Conservation (phyloP, 495 filamentous ascomycete genomes). For the Hyaloscypha bicolor region DNA sequence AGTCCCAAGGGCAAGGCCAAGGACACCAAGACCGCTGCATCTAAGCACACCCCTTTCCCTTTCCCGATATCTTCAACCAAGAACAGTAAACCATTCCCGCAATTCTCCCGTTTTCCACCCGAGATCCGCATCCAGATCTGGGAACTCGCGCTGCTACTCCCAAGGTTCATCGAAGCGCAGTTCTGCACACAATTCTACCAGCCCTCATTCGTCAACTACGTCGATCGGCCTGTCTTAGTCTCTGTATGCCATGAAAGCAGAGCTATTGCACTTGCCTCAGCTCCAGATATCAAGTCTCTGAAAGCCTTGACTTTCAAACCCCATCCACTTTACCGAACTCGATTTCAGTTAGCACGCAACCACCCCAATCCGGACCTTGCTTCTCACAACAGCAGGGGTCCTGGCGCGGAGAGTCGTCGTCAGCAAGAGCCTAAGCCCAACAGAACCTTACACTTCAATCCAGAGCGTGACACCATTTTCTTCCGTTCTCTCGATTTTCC, state of each 20-base stretch:
- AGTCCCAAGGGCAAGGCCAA: neutral
- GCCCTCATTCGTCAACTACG: constrained; percentile 5
- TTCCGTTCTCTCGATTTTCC: constrained; percentile 2
- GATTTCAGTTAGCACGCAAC: neutral
- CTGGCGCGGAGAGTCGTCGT: neutral
- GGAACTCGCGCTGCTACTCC: neutral
- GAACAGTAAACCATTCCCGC: neutral
- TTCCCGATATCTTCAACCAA: neutral
- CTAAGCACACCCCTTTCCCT: neutral
- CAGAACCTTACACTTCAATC: neutral
- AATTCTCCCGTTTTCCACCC: constrained; percentile 3
- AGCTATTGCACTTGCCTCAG: neutral
- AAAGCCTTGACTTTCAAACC: neutral
- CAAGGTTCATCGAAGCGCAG: constrained; percentile 15
- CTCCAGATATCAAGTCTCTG: neutral
- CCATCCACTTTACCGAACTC: neutral
- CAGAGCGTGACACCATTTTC: constrained; percentile 9
- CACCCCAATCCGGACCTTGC: too few relatives aligned
- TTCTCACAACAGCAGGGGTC: too few relatives aligned
- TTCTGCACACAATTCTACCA: neutral
- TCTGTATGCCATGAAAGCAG: constrained; percentile 10
- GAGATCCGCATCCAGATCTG: constrained; percentile 15
- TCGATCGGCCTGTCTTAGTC: neutral
- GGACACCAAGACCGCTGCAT: neutral
- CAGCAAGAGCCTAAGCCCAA: neutral